Conservation (phyloP, 805 yeast genomes). For the Yarrowia yakushimensis region DNA sequence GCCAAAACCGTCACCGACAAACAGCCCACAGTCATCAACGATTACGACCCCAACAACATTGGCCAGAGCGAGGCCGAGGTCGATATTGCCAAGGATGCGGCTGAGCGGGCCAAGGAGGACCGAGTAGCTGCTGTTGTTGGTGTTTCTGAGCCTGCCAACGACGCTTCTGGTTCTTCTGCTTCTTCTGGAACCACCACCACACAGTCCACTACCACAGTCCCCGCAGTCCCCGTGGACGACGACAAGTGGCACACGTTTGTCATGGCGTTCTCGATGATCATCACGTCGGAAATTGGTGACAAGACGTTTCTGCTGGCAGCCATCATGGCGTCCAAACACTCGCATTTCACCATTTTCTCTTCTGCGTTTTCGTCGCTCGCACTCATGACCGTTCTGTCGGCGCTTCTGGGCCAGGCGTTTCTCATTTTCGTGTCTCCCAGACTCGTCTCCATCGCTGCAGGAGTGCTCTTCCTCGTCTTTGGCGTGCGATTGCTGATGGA, state of each 20-base stretch:
- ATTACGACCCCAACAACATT: slow-evolving; percentile 38
- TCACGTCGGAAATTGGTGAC: slow-evolving; percentile 95
- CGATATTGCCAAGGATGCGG: slow-evolving; percentile 31
- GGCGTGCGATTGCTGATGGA: slow-evolving; percentile 74
- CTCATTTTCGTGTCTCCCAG: slow-evolving; percentile 79
- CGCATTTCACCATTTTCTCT: slow-evolving; percentile 77
- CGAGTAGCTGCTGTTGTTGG: slow-evolving; percentile 22
- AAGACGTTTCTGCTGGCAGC: slow-evolving; percentile 97
- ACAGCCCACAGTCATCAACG: slow-evolving; percentile 38
- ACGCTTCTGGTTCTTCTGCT: neutral
- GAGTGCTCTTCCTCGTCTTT: slow-evolving; percentile 73
- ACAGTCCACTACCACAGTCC: neutral
- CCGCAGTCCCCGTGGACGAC: neutral
- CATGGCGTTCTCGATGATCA: slow-evolving; percentile 85
- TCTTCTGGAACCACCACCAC: neutral
- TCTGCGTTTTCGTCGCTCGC: slow-evolving; percentile 83
- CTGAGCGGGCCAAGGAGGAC: slow-evolving; percentile 26
- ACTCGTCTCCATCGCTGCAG: slow-evolving; percentile 77
- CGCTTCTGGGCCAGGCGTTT: slow-evolving; percentile 85
- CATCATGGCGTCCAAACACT: slow-evolving; percentile 94
- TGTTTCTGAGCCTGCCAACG: neutral
- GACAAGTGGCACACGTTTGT: slow-evolving; percentile 51
- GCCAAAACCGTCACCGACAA: slow-evolving; percentile 28
- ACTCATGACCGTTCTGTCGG: slow-evolving; percentile 88
- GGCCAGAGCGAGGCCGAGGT: slow-evolving; percentile 22